phyloP scores from a whole-genome alignment of 768 basidiomycete genomes.

The Boletus edulis region DNA sequence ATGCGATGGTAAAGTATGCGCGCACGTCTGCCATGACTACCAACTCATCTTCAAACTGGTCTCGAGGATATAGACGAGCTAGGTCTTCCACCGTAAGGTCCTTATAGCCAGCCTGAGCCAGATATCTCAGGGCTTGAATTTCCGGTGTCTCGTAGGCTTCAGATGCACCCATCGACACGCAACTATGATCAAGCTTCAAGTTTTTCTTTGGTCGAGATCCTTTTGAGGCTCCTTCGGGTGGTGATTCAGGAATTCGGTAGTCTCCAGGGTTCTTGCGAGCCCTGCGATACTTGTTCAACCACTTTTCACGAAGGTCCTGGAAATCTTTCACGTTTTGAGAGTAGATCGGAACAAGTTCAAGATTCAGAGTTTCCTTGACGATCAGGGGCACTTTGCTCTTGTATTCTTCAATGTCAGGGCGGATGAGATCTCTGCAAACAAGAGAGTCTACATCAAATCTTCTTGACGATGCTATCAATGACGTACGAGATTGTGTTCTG shows the following conservation, averaged over 20 bases:
- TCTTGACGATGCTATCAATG: background rate
- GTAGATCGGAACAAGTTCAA: slow-evolving; percentile 40
- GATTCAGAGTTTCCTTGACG: slow-evolving; percentile 33
- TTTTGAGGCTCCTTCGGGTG: no score
- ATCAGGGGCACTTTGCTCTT: slow-evolving; percentile 21
- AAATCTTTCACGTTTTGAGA: slow-evolving; percentile 35
- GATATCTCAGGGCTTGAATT: slow-evolving; percentile 19
- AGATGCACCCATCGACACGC: no score
- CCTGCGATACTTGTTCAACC: slow-evolving; percentile 28
- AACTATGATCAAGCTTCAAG: no score
- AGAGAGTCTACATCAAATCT: background rate
- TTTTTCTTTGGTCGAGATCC: no score
- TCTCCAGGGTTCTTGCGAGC: background rate
- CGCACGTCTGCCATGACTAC: slow-evolving; percentile 52
- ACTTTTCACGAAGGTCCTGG: slow-evolving; percentile 16
- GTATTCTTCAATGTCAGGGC: slow-evolving; percentile 27
- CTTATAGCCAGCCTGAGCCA: slow-evolving; percentile 32
- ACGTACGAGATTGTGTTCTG: slow-evolving; percentile 36
- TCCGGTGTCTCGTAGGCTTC: background rate
- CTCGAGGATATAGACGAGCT: slow-evolving; percentile 20
- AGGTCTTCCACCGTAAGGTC: slow-evolving; percentile 25
- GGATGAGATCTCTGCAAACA: slow-evolving; percentile 26
- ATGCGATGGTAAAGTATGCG: slow-evolving; percentile 55
- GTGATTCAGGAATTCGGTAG: no score
- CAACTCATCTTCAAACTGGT: slow-evolving; percentile 42